A percentile compares a stretch with the other conserved stretches of the same genome.
Conservation (phyloP, 139 green algal genomes). For the Micractinium sp. region DNA sequence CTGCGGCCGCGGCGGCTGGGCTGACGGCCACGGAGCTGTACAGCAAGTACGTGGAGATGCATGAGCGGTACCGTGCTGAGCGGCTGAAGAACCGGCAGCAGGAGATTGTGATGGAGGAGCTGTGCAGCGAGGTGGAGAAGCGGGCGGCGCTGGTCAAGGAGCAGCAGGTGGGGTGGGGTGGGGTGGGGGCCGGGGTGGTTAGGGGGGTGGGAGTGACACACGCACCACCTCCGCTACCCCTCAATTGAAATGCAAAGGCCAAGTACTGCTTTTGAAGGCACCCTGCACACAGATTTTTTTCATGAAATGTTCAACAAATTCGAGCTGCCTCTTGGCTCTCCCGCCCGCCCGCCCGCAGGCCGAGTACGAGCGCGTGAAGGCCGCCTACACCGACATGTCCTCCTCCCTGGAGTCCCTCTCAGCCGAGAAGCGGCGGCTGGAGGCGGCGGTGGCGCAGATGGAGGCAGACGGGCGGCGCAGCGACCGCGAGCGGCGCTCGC, state of each 20-base stretch:
- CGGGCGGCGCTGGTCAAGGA: slow-evolving; percentile 55
- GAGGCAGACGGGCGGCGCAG: slow-evolving; percentile 16
- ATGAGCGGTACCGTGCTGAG: slow-evolving; percentile 42
- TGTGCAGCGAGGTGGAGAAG: slow-evolving; percentile 58
- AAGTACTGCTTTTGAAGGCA: too few relatives aligned
- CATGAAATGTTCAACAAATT: too few relatives aligned
- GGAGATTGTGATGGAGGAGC: slow-evolving; percentile 62
- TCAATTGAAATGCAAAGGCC: too few relatives aligned
- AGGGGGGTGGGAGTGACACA: background rate
- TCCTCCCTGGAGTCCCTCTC: slow-evolving; percentile 38
- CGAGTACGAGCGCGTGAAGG: slow-evolving; percentile 58
- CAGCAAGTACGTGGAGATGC: slow-evolving; percentile 50
- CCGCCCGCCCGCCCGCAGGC: background rate
- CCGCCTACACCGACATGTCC: slow-evolving; percentile 39
- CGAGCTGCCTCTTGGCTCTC: too few relatives aligned
- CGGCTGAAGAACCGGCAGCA: slow-evolving; percentile 43
- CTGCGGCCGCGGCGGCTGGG: background rate
- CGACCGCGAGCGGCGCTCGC: slow-evolving; percentile 34
- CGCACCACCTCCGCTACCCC: too few relatives aligned
- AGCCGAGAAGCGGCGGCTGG: slow-evolving; percentile 37
- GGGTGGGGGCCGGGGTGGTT: background rate
- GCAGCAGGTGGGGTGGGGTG: slow-evolving; percentile 32
- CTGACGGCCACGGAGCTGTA: slow-evolving; percentile 50
- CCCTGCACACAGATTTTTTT: too few relatives aligned
- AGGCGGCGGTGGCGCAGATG: slow-evolving; percentile 26